These are phyloP conservation scores for Rhizophora apiculata DNA, from an alignment of 345 rosid species.

Conservation along the genomic window DNA sequence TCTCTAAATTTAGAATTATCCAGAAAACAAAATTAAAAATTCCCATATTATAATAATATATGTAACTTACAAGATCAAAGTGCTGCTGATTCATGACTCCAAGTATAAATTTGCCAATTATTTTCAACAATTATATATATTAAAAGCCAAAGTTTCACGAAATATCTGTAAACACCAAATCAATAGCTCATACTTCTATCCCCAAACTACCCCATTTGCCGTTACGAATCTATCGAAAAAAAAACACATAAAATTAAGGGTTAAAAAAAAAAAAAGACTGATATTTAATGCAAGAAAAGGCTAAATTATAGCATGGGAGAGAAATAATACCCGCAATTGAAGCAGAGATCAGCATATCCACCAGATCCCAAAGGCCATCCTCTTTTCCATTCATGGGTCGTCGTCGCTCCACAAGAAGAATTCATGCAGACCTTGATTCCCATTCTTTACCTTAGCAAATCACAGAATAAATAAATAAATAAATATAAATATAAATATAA, in stretches of 20 bases:
- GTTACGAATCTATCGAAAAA: background rate
- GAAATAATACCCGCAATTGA: constrained; percentile 67
- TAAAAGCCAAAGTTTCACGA: background rate
- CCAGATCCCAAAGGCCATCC: constrained; percentile 94
- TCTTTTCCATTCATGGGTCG: constrained; percentile 63
- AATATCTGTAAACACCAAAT: constrained; percentile 4
- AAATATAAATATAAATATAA: constrained; percentile 2
- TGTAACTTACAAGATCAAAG: too few relatives aligned
- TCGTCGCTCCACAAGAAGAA: constrained; percentile 48
- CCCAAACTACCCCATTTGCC: constrained; percentile 16
- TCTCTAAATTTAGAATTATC: too few relatives aligned
- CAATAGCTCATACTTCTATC: constrained; percentile 12
- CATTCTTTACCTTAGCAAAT: constrained; percentile 26
- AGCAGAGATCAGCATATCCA: constrained; percentile 70
- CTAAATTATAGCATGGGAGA: constrained; percentile 9
- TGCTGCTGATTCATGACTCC: too few relatives aligned
- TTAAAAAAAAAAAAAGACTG: background rate
- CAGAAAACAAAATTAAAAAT: too few relatives aligned
- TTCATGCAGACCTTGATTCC: constrained; percentile 81
- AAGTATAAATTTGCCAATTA: too few relatives aligned
- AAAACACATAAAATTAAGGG: background rate
- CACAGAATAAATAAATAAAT: background rate
- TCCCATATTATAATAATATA: too few relatives aligned
- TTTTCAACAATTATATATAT: background rate
- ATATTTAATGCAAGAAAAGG: background rate